Percentiles rank a stretch among this genome's conserved stretches.
Conservation (phyloP, 331 rosid genomes). For the Ulmus americana region DNA sequence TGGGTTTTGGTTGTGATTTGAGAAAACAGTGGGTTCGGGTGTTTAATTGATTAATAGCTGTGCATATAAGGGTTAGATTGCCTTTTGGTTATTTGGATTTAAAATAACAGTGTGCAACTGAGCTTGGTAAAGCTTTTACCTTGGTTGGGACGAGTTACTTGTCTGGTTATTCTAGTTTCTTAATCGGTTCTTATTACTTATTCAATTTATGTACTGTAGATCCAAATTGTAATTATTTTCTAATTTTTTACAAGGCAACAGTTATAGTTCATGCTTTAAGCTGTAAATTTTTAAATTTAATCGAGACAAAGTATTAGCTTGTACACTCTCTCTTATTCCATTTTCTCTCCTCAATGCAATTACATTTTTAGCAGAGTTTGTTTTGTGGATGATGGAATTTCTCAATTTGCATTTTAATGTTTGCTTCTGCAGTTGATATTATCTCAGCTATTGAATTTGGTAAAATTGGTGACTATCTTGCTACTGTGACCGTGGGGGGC, state of each 20-base stretch:
- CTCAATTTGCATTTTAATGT: constrained; percentile 19
- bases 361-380: background rate
- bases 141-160: constrained; percentile 20
- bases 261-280: constrained; percentile 11
- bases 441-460: constrained; percentile 98
- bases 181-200: constrained; percentile 17
- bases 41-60: constrained; percentile 23
- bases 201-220: constrained; percentile 20
- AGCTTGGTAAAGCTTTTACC: constrained; percentile 30
- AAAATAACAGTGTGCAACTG: constrained; percentile 30
- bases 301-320: constrained; percentile 10
- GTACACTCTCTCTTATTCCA: background rate
- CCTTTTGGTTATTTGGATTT: constrained; percentile 32
- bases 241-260: constrained; percentile 3
- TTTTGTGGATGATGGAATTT: constrained; percentile 9
- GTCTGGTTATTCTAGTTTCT: constrained; percentile 7
- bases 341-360: background rate
- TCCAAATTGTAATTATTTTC: constrained; percentile 23
- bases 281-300: constrained; percentile 9
- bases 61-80: constrained; percentile 31
- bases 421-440: constrained; percentile 73
- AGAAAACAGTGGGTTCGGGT: constrained; percentile 31
- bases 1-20: constrained; percentile 37
- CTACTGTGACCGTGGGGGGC: constrained; percentile 98
- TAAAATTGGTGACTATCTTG: constrained; percentile 92